These are phyloP conservation scores for Chaetomium cochliodes DNA, from an alignment of 495 filamentous ascomycete species.

Conservation along the genomic window DNA sequence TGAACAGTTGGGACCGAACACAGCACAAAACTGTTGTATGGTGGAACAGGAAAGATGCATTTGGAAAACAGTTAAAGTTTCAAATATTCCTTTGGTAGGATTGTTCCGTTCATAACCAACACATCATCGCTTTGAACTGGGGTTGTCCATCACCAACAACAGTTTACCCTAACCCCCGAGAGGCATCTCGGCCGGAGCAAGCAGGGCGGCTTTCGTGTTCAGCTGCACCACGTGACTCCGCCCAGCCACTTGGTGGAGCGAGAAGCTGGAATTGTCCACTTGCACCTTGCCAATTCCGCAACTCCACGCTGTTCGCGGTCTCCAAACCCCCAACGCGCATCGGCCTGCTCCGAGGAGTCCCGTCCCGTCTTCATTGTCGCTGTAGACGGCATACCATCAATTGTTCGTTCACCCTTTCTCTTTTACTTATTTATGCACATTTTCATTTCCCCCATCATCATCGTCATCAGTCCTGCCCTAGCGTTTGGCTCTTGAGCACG, in stretches of 20 bases:
- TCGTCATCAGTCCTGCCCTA: conserved; percentile 16
- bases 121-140: too few species aligned
- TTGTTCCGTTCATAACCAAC: too few species aligned
- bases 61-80: too few species aligned
- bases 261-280: neutral
- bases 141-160: neutral
- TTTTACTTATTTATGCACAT: conserved; percentile 28
- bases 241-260: conserved; percentile 15
- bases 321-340: conserved; percentile 25
- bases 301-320: conserved; percentile 16
- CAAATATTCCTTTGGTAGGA: too few species aligned
- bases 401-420: conserved; percentile 42
- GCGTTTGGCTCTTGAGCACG: conserved; percentile 8
- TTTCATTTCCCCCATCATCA: conserved; percentile 21
- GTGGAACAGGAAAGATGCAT: too few species aligned
- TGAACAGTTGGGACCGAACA: too few species aligned
- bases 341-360: conserved; percentile 17
- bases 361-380: conserved; percentile 5
- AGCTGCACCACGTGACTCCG: conserved; percentile 6
- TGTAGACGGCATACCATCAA: conserved; percentile 31
- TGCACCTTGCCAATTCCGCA: neutral
- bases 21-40: too few species aligned
- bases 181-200: neutral
- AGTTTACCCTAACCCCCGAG: neutral
- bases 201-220: too few species aligned